Conservation (phyloP, 148 eudicot species). For the Silene conica region DNA sequence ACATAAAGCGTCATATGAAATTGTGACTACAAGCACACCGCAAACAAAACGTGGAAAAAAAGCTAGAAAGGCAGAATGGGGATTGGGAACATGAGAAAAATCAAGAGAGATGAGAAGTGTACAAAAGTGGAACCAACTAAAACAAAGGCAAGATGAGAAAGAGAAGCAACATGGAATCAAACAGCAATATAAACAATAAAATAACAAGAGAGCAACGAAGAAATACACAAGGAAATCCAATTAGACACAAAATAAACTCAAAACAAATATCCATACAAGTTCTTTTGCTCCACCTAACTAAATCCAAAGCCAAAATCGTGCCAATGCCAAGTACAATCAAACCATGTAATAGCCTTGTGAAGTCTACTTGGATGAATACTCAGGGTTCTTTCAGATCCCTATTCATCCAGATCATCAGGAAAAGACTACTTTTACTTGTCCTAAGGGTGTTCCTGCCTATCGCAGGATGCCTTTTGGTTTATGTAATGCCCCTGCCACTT, state of each 20-base stretch:
- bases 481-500: too few species aligned
- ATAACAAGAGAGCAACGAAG: neutral
- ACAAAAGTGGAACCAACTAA: neutral
- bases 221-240: neutral
- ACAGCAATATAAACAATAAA: neutral
- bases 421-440: too few species aligned
- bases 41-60: too few species aligned
- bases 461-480: too few species aligned
- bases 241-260: neutral
- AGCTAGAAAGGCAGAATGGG: neutral
- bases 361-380: too few species aligned
- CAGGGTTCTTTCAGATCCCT: too few species aligned
- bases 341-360: too few species aligned
- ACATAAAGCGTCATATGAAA: neutral
- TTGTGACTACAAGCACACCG: neutral
- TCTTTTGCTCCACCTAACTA: too few species aligned
- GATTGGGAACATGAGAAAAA: neutral
- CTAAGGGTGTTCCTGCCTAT: too few species aligned
- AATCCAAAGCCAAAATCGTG: too few species aligned
- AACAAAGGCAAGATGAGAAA: neutral
- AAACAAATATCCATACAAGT: neutral
- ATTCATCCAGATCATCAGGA: too few species aligned
- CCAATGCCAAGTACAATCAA: too few species aligned
- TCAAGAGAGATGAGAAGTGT: neutral
- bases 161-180: neutral